phyloP scores from a whole-genome alignment of 2,329 filamentous ascomycete genomes.

The Colletotrichum lini region DNA sequence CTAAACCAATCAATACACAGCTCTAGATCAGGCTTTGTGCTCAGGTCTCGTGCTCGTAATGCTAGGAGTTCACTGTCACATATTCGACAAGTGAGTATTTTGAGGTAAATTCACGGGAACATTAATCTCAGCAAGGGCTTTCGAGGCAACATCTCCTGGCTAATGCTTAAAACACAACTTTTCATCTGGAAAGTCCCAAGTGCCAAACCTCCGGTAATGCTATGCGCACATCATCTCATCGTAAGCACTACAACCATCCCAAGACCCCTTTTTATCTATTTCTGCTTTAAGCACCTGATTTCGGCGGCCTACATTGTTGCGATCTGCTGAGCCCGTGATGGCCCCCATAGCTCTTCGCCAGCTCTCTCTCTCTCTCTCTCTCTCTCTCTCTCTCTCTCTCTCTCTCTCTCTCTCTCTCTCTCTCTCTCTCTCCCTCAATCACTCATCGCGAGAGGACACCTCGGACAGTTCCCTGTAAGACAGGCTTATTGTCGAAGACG shows the following conservation, averaged over 20 bases:
- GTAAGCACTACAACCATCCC: no score
- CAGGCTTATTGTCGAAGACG: conserved; percentile 64
- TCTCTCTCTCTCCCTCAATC: not conserved
- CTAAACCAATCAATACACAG: no score
- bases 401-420: no score
- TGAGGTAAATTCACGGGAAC: no score
- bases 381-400: not conserved
- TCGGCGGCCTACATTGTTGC: not conserved
- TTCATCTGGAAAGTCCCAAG: not conserved
- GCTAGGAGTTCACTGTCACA: no score
- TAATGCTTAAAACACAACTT: not conserved
- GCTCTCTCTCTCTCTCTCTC: no score
- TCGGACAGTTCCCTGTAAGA: conserved; percentile 62
- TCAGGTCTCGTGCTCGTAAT: no score
- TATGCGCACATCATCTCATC: not conserved
- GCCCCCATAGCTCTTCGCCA: not conserved
- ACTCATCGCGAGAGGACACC: conserved; percentile 64
- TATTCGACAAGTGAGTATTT: not conserved
- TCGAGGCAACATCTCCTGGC: not conserved
- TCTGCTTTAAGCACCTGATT: no score
- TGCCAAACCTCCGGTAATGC: not conserved
- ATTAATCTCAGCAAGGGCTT: no score
- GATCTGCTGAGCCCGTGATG: not conserved
- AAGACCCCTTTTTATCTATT: no score
- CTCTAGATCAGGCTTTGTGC: no score